phyloP scores from a whole-genome alignment of 495 filamentous ascomycete species.

The Amphirosellinia nigrospora region DNA sequence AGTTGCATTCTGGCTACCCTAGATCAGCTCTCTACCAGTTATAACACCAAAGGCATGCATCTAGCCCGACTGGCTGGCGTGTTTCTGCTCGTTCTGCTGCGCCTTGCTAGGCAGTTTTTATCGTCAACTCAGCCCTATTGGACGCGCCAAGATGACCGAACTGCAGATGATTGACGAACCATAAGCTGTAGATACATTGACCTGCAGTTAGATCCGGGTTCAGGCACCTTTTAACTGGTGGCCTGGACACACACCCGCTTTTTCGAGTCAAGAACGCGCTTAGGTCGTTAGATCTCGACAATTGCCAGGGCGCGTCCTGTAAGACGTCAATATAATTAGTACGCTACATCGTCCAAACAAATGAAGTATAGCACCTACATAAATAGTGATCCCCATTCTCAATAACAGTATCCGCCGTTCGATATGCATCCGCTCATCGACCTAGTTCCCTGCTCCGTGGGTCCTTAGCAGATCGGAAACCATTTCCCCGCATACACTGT shows the following conservation, averaged over 20 bases:
- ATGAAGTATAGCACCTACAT: background rate
- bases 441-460: too few relatives aligned
- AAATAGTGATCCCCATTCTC: too few relatives aligned
- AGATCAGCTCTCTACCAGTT: background rate
- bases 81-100: background rate
- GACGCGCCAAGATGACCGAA: background rate
- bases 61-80: background rate
- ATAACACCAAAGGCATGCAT: slow-evolving; percentile 5
- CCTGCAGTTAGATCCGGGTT: too few relatives aligned
- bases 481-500: background rate
- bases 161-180: slow-evolving; percentile 13
- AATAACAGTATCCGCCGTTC: too few relatives aligned
- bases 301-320: too few relatives aligned
- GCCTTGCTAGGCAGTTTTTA: slow-evolving; percentile 3
- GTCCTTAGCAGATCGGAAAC: too few relatives aligned
- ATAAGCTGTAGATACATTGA: background rate
- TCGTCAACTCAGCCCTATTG: slow-evolving; percentile 14
- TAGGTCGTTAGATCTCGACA: too few relatives aligned
- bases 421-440: background rate
- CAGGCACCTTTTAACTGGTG: background rate
- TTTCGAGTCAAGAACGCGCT: too few relatives aligned
- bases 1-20: background rate
- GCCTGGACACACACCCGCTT: too few relatives aligned
- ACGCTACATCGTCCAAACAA: background rate
- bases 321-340: background rate